Evolutionary conservation across 1,139 yeast species (phyloP).

Genomic region (Candida neerlandica): DNA sequence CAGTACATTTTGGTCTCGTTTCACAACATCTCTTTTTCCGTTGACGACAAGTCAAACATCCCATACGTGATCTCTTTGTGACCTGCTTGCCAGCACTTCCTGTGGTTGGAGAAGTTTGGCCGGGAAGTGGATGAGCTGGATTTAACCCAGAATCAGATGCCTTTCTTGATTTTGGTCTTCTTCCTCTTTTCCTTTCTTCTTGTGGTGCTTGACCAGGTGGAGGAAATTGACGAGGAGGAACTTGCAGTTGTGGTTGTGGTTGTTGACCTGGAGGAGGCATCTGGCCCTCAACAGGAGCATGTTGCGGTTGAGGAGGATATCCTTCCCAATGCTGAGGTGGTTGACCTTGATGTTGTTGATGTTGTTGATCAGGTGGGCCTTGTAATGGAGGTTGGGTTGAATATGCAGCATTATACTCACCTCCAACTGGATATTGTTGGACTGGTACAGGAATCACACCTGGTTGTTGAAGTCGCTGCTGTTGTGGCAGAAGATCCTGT

Average conservation of each 20-base stretch:
- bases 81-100: slow-evolving; percentile 17
- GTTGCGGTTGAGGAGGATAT: slow-evolving; percentile 8
- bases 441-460: slow-evolving; percentile 2
- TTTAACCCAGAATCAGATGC: background rate
- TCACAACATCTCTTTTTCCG: slow-evolving; percentile 51
- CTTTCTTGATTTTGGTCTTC: slow-evolving; percentile 11
- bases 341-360: slow-evolving; percentile 8
- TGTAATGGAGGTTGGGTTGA: slow-evolving; percentile 2
- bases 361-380: slow-evolving; percentile 5
- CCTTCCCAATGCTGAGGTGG: slow-evolving; percentile 9
- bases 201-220: slow-evolving; percentile 4
- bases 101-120: background rate
- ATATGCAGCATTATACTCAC: slow-evolving; percentile 1
- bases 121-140: background rate
- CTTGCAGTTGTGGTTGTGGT: background rate
- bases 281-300: background rate
- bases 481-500: slow-evolving; percentile 1
- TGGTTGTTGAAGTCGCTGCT: slow-evolving; percentile 9
- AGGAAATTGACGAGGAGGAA: background rate
- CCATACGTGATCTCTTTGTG: slow-evolving; percentile 45
- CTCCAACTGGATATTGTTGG: slow-evolving; percentile 8
- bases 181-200: slow-evolving; percentile 11
- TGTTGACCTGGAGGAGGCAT: slow-evolving; percentile 4
- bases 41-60: slow-evolving; percentile 50
- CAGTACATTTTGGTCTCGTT: slow-evolving; percentile 44